A percentile compares a stretch with the other conserved stretches of the same genome.
Evolutionary conservation across 2,329 filamentous ascomycete genomes (phyloP).

Genomic region (Tolypocladium cylindrosporum): DNA sequence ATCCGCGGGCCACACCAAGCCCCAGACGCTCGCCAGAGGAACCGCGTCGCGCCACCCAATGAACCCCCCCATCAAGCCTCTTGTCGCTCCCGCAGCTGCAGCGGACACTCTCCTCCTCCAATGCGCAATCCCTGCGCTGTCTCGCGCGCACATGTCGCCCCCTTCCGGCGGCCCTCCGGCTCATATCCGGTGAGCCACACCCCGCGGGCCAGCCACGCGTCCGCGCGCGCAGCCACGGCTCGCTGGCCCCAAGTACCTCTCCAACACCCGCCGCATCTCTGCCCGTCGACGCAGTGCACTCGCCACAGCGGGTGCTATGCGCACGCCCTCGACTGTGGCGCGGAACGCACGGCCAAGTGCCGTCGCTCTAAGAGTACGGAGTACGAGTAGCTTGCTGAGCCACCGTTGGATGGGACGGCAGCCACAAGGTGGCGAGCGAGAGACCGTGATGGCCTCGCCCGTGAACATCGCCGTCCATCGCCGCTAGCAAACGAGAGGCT

Average conservation of each 20-base stretch:
- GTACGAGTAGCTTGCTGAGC: neutral
- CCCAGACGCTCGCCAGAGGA: neutral
- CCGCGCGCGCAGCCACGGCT: neutral
- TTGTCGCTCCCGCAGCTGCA: neutral
- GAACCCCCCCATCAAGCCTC: neutral
- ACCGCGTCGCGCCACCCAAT: neutral
- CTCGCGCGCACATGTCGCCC: neutral
- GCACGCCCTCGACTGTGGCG: neutral
- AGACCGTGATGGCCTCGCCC: neutral
- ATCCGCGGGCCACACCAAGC: neutral
- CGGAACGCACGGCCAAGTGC: neutral
- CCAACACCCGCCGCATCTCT: neutral
- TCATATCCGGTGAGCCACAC: conserved; percentile 1
- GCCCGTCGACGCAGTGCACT: neutral
- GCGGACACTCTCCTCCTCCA: too few relatives aligned
- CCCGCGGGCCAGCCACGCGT: neutral
- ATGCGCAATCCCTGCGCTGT: neutral
- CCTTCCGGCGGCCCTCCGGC: neutral
- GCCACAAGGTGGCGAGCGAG: neutral
- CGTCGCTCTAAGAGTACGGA: neutral
- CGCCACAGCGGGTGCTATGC: neutral
- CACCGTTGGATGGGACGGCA: neutral
- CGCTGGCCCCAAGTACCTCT: neutral
- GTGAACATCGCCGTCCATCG: too few relatives aligned
- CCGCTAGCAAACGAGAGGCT: neutral